Evolutionary conservation across 2,329 filamentous ascomycete genomes (phyloP), one percentile per base, ranked within the genome.

Genomic region (Pochonia chlamydosporia): DNA sequence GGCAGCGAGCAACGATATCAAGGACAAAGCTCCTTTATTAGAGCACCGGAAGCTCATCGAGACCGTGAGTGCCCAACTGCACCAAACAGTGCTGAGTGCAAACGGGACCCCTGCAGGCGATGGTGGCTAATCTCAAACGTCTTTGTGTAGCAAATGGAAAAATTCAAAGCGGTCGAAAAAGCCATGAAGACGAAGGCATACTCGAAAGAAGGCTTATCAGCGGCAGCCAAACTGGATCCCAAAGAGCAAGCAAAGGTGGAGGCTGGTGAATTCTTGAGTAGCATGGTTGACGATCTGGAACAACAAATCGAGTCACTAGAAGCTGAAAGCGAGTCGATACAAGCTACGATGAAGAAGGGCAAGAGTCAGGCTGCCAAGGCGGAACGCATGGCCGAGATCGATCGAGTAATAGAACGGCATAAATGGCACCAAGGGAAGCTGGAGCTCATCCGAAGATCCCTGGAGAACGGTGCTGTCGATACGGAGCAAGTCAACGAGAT

Each of bases 161-260:
- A 89, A 62, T 99, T 99, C 81, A 99, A 99, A 74, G 92, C 91
- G n/a, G 93, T 99, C 45, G 93, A 99, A 70, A 99, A 99, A 76
- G 93, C 96, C 62, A 97, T 99, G 93, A 99, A 99, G 77, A 99
- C 93, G 48, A 99, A 99, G 70, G 93, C 93, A 52, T 99, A 96
- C 71, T 97, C 93, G 52, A 97, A 99, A 75, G 93, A 97, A 70
- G 93, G 93, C 39, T 73, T 99, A 55, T 93, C 89, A 54, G 88
- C 92, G 44, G 89, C 90, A 23, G 85, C 89, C 43, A 95, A 95
- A 69, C 79, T 97, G 54, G 93, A 99, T 71, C 93, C 93, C n/a
- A 95, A 91, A 65, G 93, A 97, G 67, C 89, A 95, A 67, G 92
- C 95, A 65, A 95, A 96, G 71, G 76, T 87, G 52, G 92, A 97